Evolutionary conservation across 345 rosid genomes (phyloP).

Genomic region (Eucalyptus sideroxylon): DNA sequence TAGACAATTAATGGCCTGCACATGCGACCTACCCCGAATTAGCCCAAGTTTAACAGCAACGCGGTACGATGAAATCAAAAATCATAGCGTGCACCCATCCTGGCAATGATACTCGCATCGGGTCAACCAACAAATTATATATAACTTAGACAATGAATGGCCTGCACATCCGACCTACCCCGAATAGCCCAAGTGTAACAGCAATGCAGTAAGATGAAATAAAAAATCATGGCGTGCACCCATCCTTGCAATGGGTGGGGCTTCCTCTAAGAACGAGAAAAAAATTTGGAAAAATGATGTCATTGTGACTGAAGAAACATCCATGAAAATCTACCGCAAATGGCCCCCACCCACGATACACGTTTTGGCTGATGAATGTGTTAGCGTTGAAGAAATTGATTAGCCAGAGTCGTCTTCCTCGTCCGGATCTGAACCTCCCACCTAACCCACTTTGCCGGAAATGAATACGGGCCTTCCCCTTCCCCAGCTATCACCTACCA

Average conservation of each 20-base stretch:
- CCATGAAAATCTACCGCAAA: neutral
- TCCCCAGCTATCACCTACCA: neutral
- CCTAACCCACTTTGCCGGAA: neutral
- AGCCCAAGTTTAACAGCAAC: neutral
- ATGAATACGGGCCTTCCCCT: neutral
- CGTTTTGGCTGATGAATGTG: neutral
- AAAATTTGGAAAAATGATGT: neutral
- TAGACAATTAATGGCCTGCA: neutral
- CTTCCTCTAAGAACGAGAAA: neutral
- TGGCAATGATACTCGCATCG: neutral
- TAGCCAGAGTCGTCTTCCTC: neutral
- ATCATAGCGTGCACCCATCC: neutral
- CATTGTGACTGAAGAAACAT: neutral
- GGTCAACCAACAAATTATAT: neutral
- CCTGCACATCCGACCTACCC: neutral
- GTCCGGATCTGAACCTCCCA: neutral
- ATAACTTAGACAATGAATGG: neutral
- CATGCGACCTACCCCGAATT: neutral
- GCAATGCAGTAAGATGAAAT: neutral
- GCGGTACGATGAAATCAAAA: neutral
- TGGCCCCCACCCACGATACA: neutral
- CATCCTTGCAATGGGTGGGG: neutral
- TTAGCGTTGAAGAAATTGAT: neutral
- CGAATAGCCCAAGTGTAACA: neutral
- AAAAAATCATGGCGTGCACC: neutral